Base-by-base conservation (phyloP, 352 stramenopile species). In the Globisporangium acanthophoron region DNA sequence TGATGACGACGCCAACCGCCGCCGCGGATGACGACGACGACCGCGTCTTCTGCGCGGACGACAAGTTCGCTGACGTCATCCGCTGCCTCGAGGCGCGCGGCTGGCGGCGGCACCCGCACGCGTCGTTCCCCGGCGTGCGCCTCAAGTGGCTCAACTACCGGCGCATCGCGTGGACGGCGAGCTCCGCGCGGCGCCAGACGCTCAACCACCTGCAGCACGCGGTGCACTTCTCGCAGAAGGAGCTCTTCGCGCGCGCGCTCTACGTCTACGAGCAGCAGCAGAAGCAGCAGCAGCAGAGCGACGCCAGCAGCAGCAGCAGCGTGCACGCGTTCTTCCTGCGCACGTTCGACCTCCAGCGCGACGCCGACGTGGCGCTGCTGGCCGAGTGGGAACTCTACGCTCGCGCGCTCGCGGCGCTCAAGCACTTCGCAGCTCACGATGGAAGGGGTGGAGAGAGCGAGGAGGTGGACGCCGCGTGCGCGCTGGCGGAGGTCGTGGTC, bases 131-230 rank as follows among this genome's bases (percentile, higher is more conserved):
- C 1, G 74, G 70, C 52, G 82, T 74, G 44, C 64, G 71, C 20
- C 69, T 92, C 18, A 80, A 82, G 50, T 90, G 76, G 74, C 71
- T 70, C 56, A 90, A 90, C 69, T 92, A 92, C 75, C 51, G 61
- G 31, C 78, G 74, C 56, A 72, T 92, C 58, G 49, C 63, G 61
- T 92, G 82, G 82, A 8, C 39, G 5, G 65, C 39, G 15, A 15
- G 15, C 39, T 44, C 39, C 12, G 15, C 39, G 12, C 39, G 15
- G 39, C 39, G 39, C 15, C 39, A 44, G 39, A 44, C 39, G 15
- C 11, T 44, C 52, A 92, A 89, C 61, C 82, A 92, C 57, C 63
- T 92, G 52, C 69, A 86, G 44, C 56, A 87, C 57, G 67, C 80
- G 1, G 64, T 88, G 9, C 59, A 81, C 27, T 76, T 90, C 39